These are phyloP conservation scores for Camelina neglecta DNA, from an alignment of 345 rosid genomes.

Conservation along the genomic window DNA sequence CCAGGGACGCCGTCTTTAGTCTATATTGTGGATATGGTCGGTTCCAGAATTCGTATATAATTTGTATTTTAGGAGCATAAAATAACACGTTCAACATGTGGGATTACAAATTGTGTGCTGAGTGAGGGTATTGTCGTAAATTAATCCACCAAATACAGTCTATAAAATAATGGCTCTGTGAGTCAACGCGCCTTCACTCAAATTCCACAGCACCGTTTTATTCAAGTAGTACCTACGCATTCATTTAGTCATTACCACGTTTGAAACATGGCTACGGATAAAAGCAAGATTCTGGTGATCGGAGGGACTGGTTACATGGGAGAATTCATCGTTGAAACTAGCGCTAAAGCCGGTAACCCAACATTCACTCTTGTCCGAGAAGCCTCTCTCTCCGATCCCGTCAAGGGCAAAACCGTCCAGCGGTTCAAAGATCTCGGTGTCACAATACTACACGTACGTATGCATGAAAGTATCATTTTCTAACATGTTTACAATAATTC, in stretches of 20 bases:
- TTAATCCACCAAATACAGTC: too few species aligned
- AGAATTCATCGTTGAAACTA: constrained; percentile 39
- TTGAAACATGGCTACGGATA: background rate
- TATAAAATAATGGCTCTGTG: too few species aligned
- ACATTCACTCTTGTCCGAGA: constrained; percentile 48
- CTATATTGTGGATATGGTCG: too few species aligned
- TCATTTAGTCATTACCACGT: background rate
- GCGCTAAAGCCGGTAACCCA: constrained; percentile 39
- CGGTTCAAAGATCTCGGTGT: constrained; percentile 42
- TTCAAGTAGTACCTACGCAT: background rate
- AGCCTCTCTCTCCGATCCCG: constrained; percentile 34
- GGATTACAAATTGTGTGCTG: too few species aligned
- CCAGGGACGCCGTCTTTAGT: too few species aligned
- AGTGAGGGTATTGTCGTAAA: too few species aligned
- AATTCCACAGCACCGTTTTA: background rate
- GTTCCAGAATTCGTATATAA: too few species aligned
- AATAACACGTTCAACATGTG: too few species aligned
- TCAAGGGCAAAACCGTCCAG: constrained; percentile 36
- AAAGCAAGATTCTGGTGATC: constrained; percentile 45
- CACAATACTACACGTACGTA: constrained; percentile 28
- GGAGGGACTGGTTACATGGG: constrained; percentile 49
- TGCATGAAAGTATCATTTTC: background rate
- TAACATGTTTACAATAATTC: background rate
- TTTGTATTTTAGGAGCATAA: too few species aligned
- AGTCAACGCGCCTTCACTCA: background rate